Base-by-base conservation (phyloP, 805 yeast genomes). In the Metschnikowia santaceciliae region DNA sequence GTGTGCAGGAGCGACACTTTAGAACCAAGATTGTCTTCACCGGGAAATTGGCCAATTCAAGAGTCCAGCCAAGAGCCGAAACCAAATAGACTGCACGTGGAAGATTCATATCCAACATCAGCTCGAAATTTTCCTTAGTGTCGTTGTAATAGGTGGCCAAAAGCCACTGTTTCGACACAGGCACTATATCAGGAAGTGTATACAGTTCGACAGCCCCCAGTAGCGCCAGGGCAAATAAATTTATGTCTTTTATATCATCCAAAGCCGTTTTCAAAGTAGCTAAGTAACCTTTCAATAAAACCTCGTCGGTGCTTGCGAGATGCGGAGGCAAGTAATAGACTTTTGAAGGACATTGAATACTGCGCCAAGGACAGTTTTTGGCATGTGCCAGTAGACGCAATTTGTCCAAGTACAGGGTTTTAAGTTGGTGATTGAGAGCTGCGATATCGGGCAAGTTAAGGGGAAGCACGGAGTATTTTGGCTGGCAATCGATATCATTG, bases 21-120 rank as follows among this genome's bases (percentile, higher is more conserved):
- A 73, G 55, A 13, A 71, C 56, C 5, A 71, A 56, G 3, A 71
- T 64, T 17, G 64, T 43, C 14, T 63, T 60, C 23, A 58, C 42
- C 5, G 64, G 54, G 53, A 65, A 66, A 3, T 63, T 54, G 54
- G 70, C 75, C 6, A 67, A 62, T 32, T 66, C 53, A 39, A 74
- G 56, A 14, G 59, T 59, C 77, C 77, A 74, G 6, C 77, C 76
- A 47, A 64, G 53, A 23, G 65, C 54, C 4, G 76, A 71, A n/a
- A 72, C 46, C n/a, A 59, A 48, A 51, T 69, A 72, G 22, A 67
- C 51, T 73, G 73, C 70, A 0, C 37, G 32, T 8, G 75, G 75
- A 2, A 62, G 58, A n/a, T 49, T 43, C 13, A 39, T 38, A 8
- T 61, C 61, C 6, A 71, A 57, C 22, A 59, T 32, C 8, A 54